Conservation (phyloP, 2,329 filamentous ascomycete species). For the Fusarium metavorans region DNA sequence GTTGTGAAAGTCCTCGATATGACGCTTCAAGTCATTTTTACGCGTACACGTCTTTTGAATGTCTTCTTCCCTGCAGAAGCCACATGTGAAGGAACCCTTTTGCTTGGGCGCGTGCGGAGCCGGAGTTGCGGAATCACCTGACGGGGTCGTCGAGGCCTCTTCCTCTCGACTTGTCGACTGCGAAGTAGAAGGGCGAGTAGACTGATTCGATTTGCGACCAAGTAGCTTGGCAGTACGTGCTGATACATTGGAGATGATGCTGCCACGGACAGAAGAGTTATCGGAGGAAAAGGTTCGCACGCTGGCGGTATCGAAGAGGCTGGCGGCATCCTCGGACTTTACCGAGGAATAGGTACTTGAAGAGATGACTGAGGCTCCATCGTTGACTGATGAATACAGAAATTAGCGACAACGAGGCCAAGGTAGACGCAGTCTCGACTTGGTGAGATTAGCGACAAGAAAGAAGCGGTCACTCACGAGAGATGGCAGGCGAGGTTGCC, state of each 20-base stretch:
- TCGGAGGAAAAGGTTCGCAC: conserved; percentile 56
- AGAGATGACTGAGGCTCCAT: conserved; percentile 51
- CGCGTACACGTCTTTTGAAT: conserved; percentile 59
- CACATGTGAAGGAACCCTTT: conserved; percentile 54
- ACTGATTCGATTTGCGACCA: conserved; percentile 43
- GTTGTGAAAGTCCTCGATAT: conserved; percentile 62
- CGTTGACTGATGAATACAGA: conserved; percentile 38
- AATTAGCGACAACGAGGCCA: conserved; percentile 15
- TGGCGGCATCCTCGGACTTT: conserved; percentile 51
- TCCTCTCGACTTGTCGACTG: conserved; percentile 30
- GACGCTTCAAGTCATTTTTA: conserved; percentile 62
- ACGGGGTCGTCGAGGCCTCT: conserved; percentile 38
- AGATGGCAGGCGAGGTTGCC: conserved; percentile 39
- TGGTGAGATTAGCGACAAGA: neutral
- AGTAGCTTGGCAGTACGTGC: conserved; percentile 52
- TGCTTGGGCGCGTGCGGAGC: conserved; percentile 51
- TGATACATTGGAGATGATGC: conserved; percentile 56
- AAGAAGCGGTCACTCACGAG: conserved; percentile 43
- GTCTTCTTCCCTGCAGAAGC: conserved; percentile 57
- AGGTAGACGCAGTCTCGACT: neutral
- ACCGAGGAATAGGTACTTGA: conserved; percentile 51
- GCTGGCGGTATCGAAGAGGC: conserved; percentile 53
- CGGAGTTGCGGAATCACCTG: conserved; percentile 39
- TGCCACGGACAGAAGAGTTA: conserved; percentile 54
- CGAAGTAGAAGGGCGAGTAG: conserved; percentile 39